Evolutionary conservation across 164 flowering plant genomes (phyloP).

Genomic region (Paratinospora sagittata): DNA sequence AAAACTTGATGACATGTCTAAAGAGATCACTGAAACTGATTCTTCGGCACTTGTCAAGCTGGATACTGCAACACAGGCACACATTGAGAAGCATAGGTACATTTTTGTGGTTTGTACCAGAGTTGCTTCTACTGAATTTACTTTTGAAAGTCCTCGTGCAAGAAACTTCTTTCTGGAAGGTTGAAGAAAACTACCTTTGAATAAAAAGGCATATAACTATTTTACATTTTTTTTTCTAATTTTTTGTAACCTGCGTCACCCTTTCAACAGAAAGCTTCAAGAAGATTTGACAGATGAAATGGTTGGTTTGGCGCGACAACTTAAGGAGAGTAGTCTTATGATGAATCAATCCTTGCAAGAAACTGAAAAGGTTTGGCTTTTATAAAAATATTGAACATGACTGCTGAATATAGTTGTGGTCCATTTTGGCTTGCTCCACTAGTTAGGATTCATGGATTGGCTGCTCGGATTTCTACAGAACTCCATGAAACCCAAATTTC

Average conservation of each 20-base stretch:
- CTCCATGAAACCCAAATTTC: too few species aligned
- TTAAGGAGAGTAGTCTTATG: slow-evolving; percentile 83
- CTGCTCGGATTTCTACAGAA: too few species aligned
- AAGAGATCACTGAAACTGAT: slow-evolving; percentile 26
- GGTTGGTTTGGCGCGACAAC: slow-evolving; percentile 85
- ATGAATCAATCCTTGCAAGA: slow-evolving; percentile 69
- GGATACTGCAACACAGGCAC: slow-evolving; percentile 53
- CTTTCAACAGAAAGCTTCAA: slow-evolving; percentile 73
- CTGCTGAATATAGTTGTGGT: too few species aligned
- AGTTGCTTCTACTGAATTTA: neutral
- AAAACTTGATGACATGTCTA: slow-evolving; percentile 29
- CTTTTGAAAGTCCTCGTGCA: neutral
- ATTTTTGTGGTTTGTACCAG: neutral
- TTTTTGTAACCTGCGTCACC: neutral
- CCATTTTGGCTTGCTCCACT: too few species aligned
- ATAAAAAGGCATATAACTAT: neutral
- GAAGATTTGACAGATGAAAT: slow-evolving; percentile 97
- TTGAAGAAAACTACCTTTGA: too few species aligned
- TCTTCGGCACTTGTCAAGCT: slow-evolving; percentile 39
- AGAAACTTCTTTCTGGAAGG: neutral
- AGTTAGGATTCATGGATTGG: too few species aligned
- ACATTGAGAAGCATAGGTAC: slow-evolving; percentile 74
- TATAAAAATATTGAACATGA: neutral
- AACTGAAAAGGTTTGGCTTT: slow-evolving; percentile 63
- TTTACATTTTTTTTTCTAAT: neutral